A percentile compares a stretch with the other conserved stretches of the same genome.
phyloP scores from a whole-genome alignment of 805 yeast species.

The Candida corydali region DNA sequence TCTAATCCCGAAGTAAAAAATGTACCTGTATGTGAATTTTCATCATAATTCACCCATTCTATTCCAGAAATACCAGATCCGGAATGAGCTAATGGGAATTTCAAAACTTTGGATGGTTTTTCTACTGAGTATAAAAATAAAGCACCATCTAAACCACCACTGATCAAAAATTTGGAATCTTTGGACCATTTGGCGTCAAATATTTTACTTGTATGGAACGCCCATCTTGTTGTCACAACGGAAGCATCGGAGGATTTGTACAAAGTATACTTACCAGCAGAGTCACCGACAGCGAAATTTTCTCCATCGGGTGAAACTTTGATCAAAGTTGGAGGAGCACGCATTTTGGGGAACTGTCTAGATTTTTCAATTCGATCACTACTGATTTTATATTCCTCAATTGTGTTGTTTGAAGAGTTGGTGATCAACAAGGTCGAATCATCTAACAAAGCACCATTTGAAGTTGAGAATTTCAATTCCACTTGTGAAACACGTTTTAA shows the following conservation, averaged over 20 bases:
- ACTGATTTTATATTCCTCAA: constrained; percentile 22
- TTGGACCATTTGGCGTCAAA: constrained; percentile 74
- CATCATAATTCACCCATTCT: constrained; percentile 54
- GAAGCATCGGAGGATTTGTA: constrained; percentile 52
- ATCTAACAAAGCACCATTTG: constrained; percentile 20
- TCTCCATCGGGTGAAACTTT: constrained; percentile 67
- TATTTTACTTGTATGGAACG: constrained; percentile 85
- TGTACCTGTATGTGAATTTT: constrained; percentile 20
- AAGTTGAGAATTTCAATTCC: constrained; percentile 20
- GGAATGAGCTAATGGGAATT: constrained; percentile 76
- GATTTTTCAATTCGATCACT: constrained; percentile 32
- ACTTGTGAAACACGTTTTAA: constrained; percentile 13
- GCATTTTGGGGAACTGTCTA: constrained; percentile 42
- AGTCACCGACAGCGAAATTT: constrained; percentile 80
- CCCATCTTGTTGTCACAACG: constrained; percentile 85
- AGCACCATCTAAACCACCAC: constrained; percentile 82
- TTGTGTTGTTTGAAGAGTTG: constrained; percentile 24
- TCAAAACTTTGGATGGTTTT: constrained; percentile 73
- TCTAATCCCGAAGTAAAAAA: constrained; percentile 77
- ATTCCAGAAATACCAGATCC: constrained; percentile 73
- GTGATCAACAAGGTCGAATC: constrained; percentile 23
- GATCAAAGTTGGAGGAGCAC: constrained; percentile 61
- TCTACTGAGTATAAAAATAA: constrained; percentile 75
- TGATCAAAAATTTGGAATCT: constrained; percentile 67
- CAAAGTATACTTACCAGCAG: constrained; percentile 78